A percentile compares a stretch with the other conserved stretches of the same genome.
phyloP scores from a whole-genome alignment of 495 filamentous ascomycete genomes.

The Penicillium samsonianum region DNA sequence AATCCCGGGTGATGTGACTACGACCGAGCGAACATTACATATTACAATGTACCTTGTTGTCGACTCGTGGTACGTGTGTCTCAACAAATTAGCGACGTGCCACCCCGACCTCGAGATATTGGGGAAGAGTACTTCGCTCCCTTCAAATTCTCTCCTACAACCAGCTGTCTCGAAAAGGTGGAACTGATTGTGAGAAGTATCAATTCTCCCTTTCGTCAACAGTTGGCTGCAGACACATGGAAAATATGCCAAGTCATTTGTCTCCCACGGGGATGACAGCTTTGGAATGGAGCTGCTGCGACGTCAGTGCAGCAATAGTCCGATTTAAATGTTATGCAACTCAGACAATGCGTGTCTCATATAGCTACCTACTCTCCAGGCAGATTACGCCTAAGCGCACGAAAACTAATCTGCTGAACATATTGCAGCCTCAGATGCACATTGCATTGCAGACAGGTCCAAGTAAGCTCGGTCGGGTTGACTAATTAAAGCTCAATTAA shows the following conservation, averaged over 20 bases:
- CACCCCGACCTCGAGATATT: too few relatives aligned
- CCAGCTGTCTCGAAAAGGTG: background rate
- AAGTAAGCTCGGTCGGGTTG: background rate
- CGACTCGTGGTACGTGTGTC: too few relatives aligned
- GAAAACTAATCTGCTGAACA: background rate
- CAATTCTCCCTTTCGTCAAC: background rate
- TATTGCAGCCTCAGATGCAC: background rate
- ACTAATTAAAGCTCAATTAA: background rate
- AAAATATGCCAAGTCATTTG: background rate
- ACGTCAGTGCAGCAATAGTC: constrained; percentile 9
- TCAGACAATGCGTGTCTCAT: constrained; percentile 23
- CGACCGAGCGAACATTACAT: too few relatives aligned
- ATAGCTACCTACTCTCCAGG: background rate
- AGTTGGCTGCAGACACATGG: background rate
- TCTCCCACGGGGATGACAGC: constrained; percentile 4
- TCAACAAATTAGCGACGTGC: too few relatives aligned
- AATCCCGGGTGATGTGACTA: too few relatives aligned
- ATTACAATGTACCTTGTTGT: too few relatives aligned
- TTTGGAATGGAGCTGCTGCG: constrained; percentile 5
- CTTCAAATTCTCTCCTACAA: too few relatives aligned
- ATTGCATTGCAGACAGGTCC: background rate
- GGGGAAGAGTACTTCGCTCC: too few relatives aligned
- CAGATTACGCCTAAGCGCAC: background rate
- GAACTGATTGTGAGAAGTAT: too few relatives aligned
- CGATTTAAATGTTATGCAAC: constrained; percentile 15